phyloP scores from a whole-genome alignment of 345 rosid genomes.

The Cochlearia excelsa region DNA sequence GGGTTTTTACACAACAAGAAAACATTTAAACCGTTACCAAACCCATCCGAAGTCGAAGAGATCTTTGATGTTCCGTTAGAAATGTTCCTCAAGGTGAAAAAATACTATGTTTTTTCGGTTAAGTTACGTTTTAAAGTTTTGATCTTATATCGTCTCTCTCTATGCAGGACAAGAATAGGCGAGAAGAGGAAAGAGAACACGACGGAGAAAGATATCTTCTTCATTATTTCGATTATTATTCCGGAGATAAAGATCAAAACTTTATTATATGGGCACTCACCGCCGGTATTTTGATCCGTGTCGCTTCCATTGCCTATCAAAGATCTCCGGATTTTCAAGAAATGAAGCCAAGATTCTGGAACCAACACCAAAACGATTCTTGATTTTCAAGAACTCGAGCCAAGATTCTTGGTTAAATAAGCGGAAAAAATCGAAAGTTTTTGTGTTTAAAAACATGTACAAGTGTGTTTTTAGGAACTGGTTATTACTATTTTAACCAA shows the following conservation, averaged over 20 bases:
- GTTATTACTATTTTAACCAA: too few relatives aligned
- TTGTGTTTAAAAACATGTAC: too few relatives aligned
- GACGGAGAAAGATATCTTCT: constrained; percentile 50
- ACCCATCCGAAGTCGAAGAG: constrained; percentile 58
- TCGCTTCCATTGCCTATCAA: constrained; percentile 53
- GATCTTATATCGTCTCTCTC: neutral
- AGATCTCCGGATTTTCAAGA: constrained; percentile 51
- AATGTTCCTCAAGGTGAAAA: constrained; percentile 66
- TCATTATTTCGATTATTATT: constrained; percentile 51
- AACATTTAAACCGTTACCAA: constrained; percentile 45
- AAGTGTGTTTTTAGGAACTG: too few relatives aligned
- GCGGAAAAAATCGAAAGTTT: too few relatives aligned
- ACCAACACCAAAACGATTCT: too few relatives aligned
- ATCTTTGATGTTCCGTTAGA: constrained; percentile 66
- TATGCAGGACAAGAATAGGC: constrained; percentile 52
- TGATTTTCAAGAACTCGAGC: too few relatives aligned
- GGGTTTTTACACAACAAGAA: constrained; percentile 45
- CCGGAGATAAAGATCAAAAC: constrained; percentile 26
- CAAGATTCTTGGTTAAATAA: too few relatives aligned
- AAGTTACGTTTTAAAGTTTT: neutral
- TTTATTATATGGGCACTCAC: constrained; percentile 68
- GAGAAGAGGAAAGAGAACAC: constrained; percentile 51
- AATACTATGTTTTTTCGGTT: constrained; percentile 1
- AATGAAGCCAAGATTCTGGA: too few relatives aligned
- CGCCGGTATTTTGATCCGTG: constrained; percentile 57